Evolutionary conservation across 352 stramenopile genomes (phyloP).

Genomic region (Peronospora belbahrii): DNA sequence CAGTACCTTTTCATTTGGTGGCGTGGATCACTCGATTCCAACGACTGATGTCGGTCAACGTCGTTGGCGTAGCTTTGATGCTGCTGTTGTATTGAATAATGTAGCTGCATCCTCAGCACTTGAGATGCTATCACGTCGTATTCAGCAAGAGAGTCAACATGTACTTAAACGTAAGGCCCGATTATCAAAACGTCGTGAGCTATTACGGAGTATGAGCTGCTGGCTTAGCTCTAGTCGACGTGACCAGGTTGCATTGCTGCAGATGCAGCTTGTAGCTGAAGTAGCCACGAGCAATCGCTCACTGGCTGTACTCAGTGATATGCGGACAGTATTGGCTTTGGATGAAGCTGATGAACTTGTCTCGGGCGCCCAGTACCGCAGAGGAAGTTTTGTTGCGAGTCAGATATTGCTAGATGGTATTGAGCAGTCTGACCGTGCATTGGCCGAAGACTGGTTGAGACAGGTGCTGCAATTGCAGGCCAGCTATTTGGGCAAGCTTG

Average conservation of each 20-base stretch:
- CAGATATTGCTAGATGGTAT: slow-evolving; percentile 41
- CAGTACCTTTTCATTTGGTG: slow-evolving; percentile 43
- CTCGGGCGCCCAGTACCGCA: slow-evolving; percentile 2
- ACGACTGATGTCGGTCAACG: slow-evolving; percentile 25
- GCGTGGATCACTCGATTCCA: slow-evolving; percentile 19
- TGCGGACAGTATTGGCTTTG: slow-evolving; percentile 44
- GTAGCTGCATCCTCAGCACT: slow-evolving; percentile 21
- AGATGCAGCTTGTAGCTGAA: slow-evolving; percentile 67
- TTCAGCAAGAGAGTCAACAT: slow-evolving; percentile 40
- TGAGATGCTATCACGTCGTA: slow-evolving; percentile 41
- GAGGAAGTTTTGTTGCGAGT: slow-evolving; percentile 27
- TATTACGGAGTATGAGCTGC: slow-evolving; percentile 40
- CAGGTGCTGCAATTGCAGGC: slow-evolving; percentile 50
- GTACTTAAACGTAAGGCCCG: slow-evolving; percentile 35
- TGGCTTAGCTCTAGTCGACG: slow-evolving; percentile 41
- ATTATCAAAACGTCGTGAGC: slow-evolving; percentile 35
- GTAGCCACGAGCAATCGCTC: slow-evolving; percentile 54
- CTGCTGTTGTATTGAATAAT: slow-evolving; percentile 8
- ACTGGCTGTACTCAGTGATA: slow-evolving; percentile 42
- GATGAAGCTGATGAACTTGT: slow-evolving; percentile 23
- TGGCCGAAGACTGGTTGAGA: slow-evolving; percentile 51
- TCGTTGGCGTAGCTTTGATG: slow-evolving; percentile 59
- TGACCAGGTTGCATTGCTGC: slow-evolving; percentile 50
- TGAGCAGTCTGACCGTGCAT: slow-evolving; percentile 44
- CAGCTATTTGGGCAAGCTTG: slow-evolving; percentile 42